These are phyloP conservation scores for Aspergillus kassunensis DNA, from an alignment of 495 filamentous ascomycete genomes.

Conservation along the genomic window DNA sequence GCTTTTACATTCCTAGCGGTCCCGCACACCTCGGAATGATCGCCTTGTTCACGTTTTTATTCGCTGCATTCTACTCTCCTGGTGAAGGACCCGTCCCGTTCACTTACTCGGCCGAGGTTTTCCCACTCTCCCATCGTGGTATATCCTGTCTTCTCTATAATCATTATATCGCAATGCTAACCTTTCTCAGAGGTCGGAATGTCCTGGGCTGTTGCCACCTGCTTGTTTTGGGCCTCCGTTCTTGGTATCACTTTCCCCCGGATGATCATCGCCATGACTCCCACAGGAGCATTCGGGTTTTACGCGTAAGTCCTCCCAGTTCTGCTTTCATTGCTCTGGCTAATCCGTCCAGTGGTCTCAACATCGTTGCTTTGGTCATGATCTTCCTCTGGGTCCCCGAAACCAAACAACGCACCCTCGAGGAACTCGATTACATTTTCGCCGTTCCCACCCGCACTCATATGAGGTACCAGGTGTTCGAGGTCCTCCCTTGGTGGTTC, in stretches of 20 bases:
- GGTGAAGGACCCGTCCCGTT: constrained; percentile 71
- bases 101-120: constrained; percentile 76
- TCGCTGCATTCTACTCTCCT: constrained; percentile 64
- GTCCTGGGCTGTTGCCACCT: constrained; percentile 70
- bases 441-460: constrained; percentile 64
- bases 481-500: constrained; percentile 66
- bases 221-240: constrained; percentile 69
- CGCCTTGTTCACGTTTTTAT: constrained; percentile 64
- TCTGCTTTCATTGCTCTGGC: not conserved
- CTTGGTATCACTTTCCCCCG: constrained; percentile 67
- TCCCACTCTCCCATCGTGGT: constrained; percentile 68
- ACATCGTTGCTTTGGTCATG: constrained; percentile 62
- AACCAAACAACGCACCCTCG: constrained; percentile 74
- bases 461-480: constrained; percentile 58
- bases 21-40: constrained; percentile 57
- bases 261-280: constrained; percentile 55
- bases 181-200: constrained; percentile 58
- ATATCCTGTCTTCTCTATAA: constrained; percentile 10
- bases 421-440: constrained; percentile 84
- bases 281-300: constrained; percentile 48
- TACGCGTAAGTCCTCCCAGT: constrained; percentile 35
- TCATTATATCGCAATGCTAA: not conserved
- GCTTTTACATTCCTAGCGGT: constrained; percentile 58
- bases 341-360: constrained; percentile 51
- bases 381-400: constrained; percentile 76